phyloP scores from a whole-genome alignment of 768 basidiomycete species.

The Amyloporia xantha region DNA sequence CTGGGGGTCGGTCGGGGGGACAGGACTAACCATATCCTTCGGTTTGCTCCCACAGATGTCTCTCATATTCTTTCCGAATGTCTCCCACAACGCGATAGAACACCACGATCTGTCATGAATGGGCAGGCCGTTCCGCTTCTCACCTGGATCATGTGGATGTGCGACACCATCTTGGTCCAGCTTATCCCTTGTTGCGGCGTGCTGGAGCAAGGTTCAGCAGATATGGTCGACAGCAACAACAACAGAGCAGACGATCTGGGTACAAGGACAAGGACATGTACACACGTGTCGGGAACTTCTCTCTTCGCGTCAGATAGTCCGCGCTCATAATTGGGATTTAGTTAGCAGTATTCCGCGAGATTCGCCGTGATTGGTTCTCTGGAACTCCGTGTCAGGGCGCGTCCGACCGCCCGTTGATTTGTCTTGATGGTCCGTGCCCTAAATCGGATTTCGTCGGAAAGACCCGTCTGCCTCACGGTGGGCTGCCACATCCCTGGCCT shows the following conservation, averaged over 20 bases:
- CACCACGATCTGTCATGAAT: background rate
- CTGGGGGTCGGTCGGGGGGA: background rate
- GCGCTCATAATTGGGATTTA: background rate
- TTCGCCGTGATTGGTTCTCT: background rate
- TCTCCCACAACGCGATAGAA: background rate
- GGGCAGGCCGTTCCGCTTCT: background rate
- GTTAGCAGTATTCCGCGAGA: background rate
- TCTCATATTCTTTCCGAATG: background rate
- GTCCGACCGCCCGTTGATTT: background rate
- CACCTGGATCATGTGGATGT: background rate
- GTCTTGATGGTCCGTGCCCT: background rate
- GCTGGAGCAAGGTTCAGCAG: background rate
- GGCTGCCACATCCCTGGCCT: background rate
- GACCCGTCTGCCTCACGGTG: background rate
- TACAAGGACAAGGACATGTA: background rate
- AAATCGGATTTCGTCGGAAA: background rate
- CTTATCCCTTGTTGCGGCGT: background rate
- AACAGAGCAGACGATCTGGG: background rate
- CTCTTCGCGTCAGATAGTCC: background rate
- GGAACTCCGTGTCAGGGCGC: too few species aligned
- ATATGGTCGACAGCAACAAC: background rate
- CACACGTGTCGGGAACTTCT: background rate
- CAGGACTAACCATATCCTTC: background rate
- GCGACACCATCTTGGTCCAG: background rate
- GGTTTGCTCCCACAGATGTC: background rate